Evolutionary conservation across 306 rosid genomes (phyloP).

Genomic region (Quillaja saponaria): DNA sequence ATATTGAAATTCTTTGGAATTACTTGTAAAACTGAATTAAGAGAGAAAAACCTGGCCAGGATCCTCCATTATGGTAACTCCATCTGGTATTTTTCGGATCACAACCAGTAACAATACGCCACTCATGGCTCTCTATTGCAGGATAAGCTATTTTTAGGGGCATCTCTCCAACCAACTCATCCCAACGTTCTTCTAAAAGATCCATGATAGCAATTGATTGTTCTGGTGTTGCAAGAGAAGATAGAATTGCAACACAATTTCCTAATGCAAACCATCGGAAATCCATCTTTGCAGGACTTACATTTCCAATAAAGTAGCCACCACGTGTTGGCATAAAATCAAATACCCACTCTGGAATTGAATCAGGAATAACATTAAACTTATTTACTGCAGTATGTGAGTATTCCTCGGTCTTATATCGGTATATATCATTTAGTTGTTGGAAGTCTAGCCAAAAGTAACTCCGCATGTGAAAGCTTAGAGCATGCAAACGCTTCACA

Average conservation of each 20-base stretch:
- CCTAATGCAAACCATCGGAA: constrained; percentile 93
- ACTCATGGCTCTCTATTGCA: constrained; percentile 87
- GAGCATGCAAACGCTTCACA: constrained; percentile 86
- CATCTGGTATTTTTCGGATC: constrained; percentile 96
- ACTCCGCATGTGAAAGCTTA: constrained; percentile 81
- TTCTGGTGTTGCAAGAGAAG: constrained; percentile 86
- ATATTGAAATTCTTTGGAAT: too few relatives aligned
- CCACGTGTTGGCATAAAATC: constrained; percentile 92
- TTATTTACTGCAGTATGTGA: constrained; percentile 94
- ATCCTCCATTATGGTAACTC: constrained; percentile 96
- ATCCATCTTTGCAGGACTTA: constrained; percentile 97
- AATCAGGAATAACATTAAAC: constrained; percentile 93
- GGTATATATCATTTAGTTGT: constrained; percentile 85
- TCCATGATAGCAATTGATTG: constrained; percentile 94
- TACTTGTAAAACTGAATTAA: background rate
- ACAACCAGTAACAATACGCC: constrained; percentile 88
- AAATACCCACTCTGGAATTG: constrained; percentile 90
- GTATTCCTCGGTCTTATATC: constrained; percentile 91
- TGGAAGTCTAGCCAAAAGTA: constrained; percentile 96
- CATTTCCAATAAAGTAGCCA: constrained; percentile 90
- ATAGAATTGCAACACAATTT: constrained; percentile 81
- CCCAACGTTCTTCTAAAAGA: constrained; percentile 92
- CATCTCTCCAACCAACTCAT: constrained; percentile 94
- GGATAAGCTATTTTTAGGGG: constrained; percentile 82
- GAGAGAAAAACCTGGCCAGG: constrained; percentile 87